Evolutionary conservation across 768 basidiomycete genomes (phyloP).

Genomic region (Rhodotorula paludigena): DNA sequence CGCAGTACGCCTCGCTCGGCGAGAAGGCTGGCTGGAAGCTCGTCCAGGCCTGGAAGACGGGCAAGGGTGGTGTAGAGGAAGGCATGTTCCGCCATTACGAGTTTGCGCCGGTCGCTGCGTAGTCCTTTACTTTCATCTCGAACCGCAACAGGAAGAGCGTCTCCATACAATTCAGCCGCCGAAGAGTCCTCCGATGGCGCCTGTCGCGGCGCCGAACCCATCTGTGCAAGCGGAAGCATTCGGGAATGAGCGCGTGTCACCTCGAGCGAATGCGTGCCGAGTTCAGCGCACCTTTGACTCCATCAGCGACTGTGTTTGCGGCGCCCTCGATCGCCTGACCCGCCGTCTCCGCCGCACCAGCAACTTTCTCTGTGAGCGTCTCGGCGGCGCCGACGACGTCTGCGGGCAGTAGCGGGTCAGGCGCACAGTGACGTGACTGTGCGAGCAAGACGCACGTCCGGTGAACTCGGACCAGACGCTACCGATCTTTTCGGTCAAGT

Average conservation of each 20-base stretch:
- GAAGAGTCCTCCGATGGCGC: not conserved
- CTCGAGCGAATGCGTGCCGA: not conserved
- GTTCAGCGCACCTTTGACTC: not conserved
- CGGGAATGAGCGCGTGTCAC: too few species aligned
- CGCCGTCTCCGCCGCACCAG: not conserved
- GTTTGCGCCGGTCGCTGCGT: too few species aligned
- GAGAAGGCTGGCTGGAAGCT: conserved; percentile 6
- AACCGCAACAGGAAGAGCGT: too few species aligned
- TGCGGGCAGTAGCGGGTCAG: not conserved
- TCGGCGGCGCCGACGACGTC: not conserved
- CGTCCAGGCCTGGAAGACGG: conserved; percentile 17
- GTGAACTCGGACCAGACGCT: not conserved
- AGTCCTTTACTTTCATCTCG: too few species aligned
- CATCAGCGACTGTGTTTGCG: not conserved
- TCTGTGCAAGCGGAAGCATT: not conserved
- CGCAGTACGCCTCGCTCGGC: conserved; percentile 16
- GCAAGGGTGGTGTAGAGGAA: not conserved
- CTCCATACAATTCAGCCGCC: too few species aligned
- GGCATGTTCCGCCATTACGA: conserved; percentile 13
- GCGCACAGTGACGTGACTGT: too few species aligned
- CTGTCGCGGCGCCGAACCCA: not conserved
- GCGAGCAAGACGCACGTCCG: not conserved
- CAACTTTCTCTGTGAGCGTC: not conserved
- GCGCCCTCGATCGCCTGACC: not conserved
- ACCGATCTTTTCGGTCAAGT: not conserved